Evolutionary conservation across 1,139 yeast species (phyloP).

Genomic region (Pneumocystis sp.): DNA sequence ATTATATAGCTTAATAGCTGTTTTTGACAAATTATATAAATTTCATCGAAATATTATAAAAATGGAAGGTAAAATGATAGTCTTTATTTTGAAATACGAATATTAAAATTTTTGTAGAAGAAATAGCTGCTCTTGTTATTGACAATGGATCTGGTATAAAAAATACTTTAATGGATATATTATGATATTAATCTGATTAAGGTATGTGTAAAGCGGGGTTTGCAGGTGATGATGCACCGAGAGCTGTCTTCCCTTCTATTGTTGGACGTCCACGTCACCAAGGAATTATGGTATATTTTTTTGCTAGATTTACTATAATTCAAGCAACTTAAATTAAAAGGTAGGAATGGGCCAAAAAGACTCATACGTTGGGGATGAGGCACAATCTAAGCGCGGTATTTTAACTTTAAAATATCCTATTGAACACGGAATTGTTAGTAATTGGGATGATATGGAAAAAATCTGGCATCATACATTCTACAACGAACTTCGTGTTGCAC

Average conservation of each 20-base stretch:
- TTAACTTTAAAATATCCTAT: conserved; percentile 96
- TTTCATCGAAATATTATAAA: not conserved
- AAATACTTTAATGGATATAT: conserved; percentile 41
- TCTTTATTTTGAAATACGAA: not conserved
- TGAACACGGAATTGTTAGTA: conserved; percentile 99
- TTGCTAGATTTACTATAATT: not conserved
- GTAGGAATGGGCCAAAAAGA: conserved; percentile 98
- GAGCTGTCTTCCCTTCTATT: conserved; percentile 99
- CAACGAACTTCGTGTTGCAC: conserved; percentile 96
- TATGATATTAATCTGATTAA: not conserved
- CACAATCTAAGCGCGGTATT: conserved; percentile 99
- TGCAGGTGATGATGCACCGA: conserved; percentile 99
- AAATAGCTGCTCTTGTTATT: conserved; percentile 49
- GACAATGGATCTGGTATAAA: conserved; percentile 99
- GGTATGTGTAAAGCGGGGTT: conserved; percentile 58
- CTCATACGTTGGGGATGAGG: conserved; percentile 99
- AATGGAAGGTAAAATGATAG: not conserved
- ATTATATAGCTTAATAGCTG: not conserved
- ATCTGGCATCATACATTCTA: conserved; percentile 98
- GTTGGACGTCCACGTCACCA: conserved; percentile 99
- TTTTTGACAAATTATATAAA: not conserved
- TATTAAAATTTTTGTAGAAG: not conserved
- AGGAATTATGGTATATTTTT: conserved; percentile 43
- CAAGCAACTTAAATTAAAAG: not conserved
- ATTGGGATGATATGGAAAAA: conserved; percentile 99